Percentiles rank a stretch among this genome's conserved stretches.
Evolutionary conservation across 495 filamentous ascomycete species (phyloP).

Genomic region (Cryomyces minteri): DNA sequence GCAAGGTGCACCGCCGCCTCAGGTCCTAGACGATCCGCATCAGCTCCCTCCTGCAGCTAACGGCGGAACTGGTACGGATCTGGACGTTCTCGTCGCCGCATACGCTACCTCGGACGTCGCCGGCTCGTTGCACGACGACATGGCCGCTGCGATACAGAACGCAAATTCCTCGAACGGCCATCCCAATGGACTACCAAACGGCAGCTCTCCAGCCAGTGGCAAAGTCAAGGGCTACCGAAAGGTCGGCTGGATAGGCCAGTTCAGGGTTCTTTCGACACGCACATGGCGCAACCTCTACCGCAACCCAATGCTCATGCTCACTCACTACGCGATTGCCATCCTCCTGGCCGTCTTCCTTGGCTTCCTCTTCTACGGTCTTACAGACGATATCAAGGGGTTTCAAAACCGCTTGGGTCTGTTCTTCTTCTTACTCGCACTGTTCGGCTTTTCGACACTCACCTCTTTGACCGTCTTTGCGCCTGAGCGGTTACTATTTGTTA

Average conservation of each 20-base stretch:
- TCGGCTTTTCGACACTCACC: slow-evolving; percentile 91
- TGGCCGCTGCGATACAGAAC: slow-evolving; percentile 39
- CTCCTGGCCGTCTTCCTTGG: slow-evolving; percentile 85
- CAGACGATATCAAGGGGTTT: slow-evolving; percentile 90
- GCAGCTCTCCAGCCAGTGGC: slow-evolving; percentile 19
- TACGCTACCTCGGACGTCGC: slow-evolving; percentile 70
- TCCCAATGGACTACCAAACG: slow-evolving; percentile 35
- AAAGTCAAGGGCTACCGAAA: slow-evolving; percentile 66
- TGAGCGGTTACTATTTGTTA: slow-evolving; percentile 80
- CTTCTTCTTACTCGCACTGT: slow-evolving; percentile 92
- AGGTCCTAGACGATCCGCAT: slow-evolving; percentile 53
- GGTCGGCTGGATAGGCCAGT: slow-evolving; percentile 61
- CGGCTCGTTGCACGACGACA: slow-evolving; percentile 60
- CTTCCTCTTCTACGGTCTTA: slow-evolving; percentile 90
- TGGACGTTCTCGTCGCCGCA: slow-evolving; percentile 61
- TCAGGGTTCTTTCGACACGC: slow-evolving; percentile 69
- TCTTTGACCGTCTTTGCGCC: slow-evolving; percentile 85
- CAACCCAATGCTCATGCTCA: slow-evolving; percentile 96
- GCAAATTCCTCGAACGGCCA: slow-evolving; percentile 53
- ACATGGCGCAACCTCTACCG: slow-evolving; percentile 97
- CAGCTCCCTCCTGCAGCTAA: slow-evolving; percentile 54
- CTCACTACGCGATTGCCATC: slow-evolving; percentile 97
- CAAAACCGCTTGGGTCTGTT: slow-evolving; percentile 96
- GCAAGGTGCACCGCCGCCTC: slow-evolving; percentile 39
- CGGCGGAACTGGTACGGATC: slow-evolving; percentile 44